Conservation (phyloP, 352 stramenopile genomes). For the Pythium aphanidermatum region DNA sequence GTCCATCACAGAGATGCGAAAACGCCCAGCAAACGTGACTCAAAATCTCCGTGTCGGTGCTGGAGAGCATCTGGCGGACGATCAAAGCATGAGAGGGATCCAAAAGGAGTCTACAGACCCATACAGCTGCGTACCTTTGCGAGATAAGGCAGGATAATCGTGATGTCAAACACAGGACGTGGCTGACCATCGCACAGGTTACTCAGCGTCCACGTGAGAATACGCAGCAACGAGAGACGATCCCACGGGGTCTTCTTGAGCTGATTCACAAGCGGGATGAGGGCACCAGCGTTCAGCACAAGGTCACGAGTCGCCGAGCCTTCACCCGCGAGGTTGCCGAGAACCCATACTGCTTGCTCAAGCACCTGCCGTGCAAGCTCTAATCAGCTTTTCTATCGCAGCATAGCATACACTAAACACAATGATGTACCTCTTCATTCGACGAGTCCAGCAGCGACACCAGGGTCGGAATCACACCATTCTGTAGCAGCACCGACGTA, state of each 20-base stretch:
- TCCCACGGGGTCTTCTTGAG: conserved; percentile 85
- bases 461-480: conserved; percentile 88
- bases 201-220: conserved; percentile 90
- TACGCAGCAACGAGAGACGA: conserved; percentile 81
- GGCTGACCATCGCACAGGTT: conserved; percentile 91
- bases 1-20: conserved; percentile 96
- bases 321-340: conserved; percentile 90
- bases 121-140: conserved; percentile 36
- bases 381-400: no score
- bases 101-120: no score
- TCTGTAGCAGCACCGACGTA: conserved; percentile 89
- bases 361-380: conserved; percentile 69
- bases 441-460: conserved; percentile 87
- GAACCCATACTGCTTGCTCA: conserved; percentile 91
- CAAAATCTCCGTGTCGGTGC: conserved; percentile 93
- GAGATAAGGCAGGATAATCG: conserved; percentile 82
- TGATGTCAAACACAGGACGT: conserved; percentile 85
- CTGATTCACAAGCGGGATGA: conserved; percentile 84
- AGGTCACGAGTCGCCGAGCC: conserved; percentile 83
- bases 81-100: no score
- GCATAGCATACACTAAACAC: not conserved
- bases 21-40: conserved; percentile 95
- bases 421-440: conserved; percentile 79
- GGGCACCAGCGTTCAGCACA: conserved; percentile 78
- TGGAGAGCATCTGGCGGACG: conserved; percentile 94